Evolutionary conservation across 371 early-diverging fungal genomes (phyloP).

Genomic region (Parasitella parasitica): DNA sequence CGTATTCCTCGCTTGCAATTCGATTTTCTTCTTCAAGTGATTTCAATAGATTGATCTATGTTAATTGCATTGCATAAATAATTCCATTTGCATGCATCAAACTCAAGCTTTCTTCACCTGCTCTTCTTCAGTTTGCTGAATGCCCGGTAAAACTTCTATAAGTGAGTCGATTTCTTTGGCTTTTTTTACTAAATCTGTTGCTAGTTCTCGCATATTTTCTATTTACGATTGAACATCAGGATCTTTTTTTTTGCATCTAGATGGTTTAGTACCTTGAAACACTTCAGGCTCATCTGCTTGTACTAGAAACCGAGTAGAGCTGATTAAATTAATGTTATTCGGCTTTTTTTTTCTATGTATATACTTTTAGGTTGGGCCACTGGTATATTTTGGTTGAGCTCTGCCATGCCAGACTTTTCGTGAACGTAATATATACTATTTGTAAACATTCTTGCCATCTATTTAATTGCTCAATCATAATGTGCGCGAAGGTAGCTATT

Average conservation of each 20-base stretch:
- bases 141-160: constrained; percentile 68
- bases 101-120: constrained; percentile 40
- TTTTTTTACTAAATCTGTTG: constrained; percentile 68
- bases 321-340: no score
- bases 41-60: constrained; percentile 21
- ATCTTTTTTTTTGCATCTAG: neutral
- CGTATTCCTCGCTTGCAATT: constrained; percentile 50
- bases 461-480: neutral
- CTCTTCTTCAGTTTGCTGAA: constrained; percentile 62
- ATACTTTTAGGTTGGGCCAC: constrained; percentile 49
- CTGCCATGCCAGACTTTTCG: constrained; percentile 49
- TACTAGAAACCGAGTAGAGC: constrained; percentile 19
- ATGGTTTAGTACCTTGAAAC: constrained; percentile 33
- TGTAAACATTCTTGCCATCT: constrained; percentile 56
- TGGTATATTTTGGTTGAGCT: constrained; percentile 39
- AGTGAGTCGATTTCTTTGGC: constrained; percentile 71
- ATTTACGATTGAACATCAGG: neutral
- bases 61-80: neutral
- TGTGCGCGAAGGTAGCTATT: neutral
- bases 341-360: no score
- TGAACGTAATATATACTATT: constrained; percentile 56
- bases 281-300: constrained; percentile 49
- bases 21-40: constrained; percentile 44
- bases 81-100: neutral
- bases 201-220: constrained; percentile 64